These are phyloP conservation scores for Hirschioporus abietinus DNA, from an alignment of 768 basidiomycete genomes.

Conservation along the genomic window DNA sequence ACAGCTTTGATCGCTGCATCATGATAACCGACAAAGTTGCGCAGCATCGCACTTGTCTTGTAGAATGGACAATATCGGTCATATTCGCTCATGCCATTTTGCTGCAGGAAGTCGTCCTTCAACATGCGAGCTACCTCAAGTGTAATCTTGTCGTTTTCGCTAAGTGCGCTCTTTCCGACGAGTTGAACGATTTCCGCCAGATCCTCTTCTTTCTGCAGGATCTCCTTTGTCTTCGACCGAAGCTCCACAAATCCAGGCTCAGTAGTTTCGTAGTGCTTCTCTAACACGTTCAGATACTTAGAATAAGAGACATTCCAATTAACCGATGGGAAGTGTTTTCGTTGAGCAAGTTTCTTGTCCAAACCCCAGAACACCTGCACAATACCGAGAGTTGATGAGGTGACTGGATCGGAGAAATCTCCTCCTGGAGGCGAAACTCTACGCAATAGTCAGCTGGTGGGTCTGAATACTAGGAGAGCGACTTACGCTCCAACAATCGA, in stretches of 20 bases:
- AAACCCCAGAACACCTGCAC: constrained; percentile 99
- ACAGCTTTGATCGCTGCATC: constrained; percentile 87
- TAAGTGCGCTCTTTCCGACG: constrained; percentile 97
- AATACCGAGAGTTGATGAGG: constrained; percentile 94
- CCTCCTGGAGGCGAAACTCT: constrained; percentile 99
- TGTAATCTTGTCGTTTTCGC: constrained; percentile 97
- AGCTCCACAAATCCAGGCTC: constrained; percentile 95
- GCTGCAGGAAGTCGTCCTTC: constrained; percentile 96
- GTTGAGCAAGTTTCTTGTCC: constrained; percentile 97
- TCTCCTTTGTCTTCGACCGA: constrained; percentile 90
- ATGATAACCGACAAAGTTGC: constrained; percentile 91
- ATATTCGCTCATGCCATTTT: constrained; percentile 98
- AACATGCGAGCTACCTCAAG: constrained; percentile 96
- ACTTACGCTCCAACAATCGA: constrained; percentile 98
- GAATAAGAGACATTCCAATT: constrained; percentile 99
- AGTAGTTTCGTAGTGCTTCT: constrained; percentile 85
- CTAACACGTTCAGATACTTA: constrained; percentile 93
- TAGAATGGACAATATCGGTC: constrained; percentile 98
- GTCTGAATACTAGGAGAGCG: constrained; percentile 1
- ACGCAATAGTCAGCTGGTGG: constrained; percentile 13
- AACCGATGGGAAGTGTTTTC: constrained; percentile 99
- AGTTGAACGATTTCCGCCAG: constrained; percentile 98
- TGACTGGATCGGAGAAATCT: constrained; percentile 99
- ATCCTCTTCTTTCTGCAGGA: constrained; percentile 97
- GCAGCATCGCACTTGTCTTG: constrained; percentile 95